Evolutionary conservation across 2,329 filamentous ascomycete species (phyloP), one percentile per base, ranked within the genome.

Genomic region (Claviceps pusilla): DNA sequence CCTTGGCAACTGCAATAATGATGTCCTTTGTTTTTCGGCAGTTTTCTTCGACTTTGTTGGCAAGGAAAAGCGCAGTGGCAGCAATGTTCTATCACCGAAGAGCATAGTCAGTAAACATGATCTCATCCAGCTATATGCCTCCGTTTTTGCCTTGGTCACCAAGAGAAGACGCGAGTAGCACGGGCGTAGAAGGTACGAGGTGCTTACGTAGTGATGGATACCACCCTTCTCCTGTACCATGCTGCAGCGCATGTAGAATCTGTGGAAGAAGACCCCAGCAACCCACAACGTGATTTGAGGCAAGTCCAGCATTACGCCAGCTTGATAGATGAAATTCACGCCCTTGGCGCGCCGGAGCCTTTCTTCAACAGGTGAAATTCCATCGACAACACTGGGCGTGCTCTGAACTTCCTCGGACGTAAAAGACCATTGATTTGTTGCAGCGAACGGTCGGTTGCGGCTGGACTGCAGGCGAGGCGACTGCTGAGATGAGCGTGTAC

Each of bases 31-130:
- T 95, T 70, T 95, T 95, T 50, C 91, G 84, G 65, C 89, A 94
- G 66, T 94, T 95, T 67, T 98, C 93, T 66, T 98, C 91, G 24
- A 94, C 91, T 68, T 98, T 98, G 61, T 94, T 96, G 9, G 93
- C 91, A 10, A 98, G 78, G 62, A 97, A 98, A 2, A 98, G 76
- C 1, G 89, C 81, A 0, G 90, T 95, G 0, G 90, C 93, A 11
- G 90, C 93, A 56, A 95, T 88, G 62, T 84, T 84, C 82, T 86
- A 64, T 59, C 59, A 45, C 31, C 5, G 9, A 29, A 19, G 14
- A 42, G 35, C 16, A n/a, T 31, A 41, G 33, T 52, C n/a, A 56
- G 48, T 14, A 37, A 28, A 28, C 4, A 16, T 9, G 24, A 43
- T 19, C 14, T 7, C 29, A 16, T 11, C n/a, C 24, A 5, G 12